Conservation (phyloP, 345 rosid genomes). For the Ceriops zippeliana region DNA sequence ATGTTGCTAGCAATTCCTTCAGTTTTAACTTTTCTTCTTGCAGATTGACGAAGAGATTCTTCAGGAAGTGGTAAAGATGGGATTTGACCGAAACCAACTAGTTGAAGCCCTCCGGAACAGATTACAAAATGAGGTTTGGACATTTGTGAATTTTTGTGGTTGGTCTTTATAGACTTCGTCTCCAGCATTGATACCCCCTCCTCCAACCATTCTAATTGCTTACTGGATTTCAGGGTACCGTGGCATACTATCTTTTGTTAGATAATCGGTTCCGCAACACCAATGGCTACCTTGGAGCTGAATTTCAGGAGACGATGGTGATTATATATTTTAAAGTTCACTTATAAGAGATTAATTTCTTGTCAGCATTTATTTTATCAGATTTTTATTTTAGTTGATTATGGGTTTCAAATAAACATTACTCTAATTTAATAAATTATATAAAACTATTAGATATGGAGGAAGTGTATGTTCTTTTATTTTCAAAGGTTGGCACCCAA, state of each 20-base stretch:
- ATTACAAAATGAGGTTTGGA: constrained; percentile 66
- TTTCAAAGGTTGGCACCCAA: neutral
- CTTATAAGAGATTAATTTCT: neutral
- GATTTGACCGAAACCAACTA: constrained; percentile 66
- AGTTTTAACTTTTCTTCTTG: constrained; percentile 14
- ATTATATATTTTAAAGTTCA: constrained; percentile 12
- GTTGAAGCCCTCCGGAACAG: constrained; percentile 77
- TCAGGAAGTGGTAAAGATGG: constrained; percentile 66
- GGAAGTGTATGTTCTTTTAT: neutral
- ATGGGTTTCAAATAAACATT: neutral
- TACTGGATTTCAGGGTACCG: constrained; percentile 68
- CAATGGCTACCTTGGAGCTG: constrained; percentile 75
- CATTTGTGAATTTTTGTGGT: constrained; percentile 13
- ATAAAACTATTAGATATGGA: neutral
- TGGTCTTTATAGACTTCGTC: neutral
- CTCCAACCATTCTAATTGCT: neutral
- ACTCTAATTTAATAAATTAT: neutral
- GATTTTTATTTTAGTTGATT: neutral
- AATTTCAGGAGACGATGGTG: constrained; percentile 72
- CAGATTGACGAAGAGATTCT: constrained; percentile 92
- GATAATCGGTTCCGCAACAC: constrained; percentile 76
- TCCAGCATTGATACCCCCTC: neutral
- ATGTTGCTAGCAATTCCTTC: neutral
- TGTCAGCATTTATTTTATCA: neutral
- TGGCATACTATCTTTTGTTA: constrained; percentile 80